Conservation (phyloP, 192 early-diverging fungal species). For the Chytriomyces confervae region DNA sequence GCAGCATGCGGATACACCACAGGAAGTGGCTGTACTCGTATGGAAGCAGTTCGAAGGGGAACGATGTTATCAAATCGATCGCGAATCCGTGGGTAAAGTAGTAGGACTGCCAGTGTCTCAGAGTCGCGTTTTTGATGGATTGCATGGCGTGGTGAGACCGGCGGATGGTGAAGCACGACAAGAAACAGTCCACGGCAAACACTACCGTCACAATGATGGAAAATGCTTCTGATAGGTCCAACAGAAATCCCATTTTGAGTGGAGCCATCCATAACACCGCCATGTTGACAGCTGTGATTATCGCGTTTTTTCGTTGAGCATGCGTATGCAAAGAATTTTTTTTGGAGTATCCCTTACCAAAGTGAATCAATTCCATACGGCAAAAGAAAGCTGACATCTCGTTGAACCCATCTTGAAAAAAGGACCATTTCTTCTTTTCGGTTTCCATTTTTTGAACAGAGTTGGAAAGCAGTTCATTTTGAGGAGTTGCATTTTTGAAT, state of each 20-base stretch:
- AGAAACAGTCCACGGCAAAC: neutral
- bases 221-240: neutral
- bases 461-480: no score
- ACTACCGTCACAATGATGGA: neutral
- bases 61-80: constrained; percentile 4
- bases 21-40: neutral
- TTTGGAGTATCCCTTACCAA: no score
- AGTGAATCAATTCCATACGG: no score
- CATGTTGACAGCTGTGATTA: neutral
- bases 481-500: no score
- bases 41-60: constrained; percentile 24
- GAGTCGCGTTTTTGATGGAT: neutral
- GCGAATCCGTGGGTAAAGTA: neutral
- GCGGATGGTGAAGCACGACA: neutral
- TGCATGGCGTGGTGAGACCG: neutral
- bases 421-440: no score
- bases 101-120: constrained; percentile 1
- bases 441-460: no score
- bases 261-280: constrained; percentile 12
- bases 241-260: constrained; percentile 1
- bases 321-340: no score
- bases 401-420: no score
- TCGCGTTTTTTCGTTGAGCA: no score
- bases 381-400: no score
- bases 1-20: constrained; percentile 1